A percentile compares a stretch with the other conserved stretches of the same genome.
Conservation (phyloP, 768 basidiomycete species). For the Symmetrospora coprosmae region DNA sequence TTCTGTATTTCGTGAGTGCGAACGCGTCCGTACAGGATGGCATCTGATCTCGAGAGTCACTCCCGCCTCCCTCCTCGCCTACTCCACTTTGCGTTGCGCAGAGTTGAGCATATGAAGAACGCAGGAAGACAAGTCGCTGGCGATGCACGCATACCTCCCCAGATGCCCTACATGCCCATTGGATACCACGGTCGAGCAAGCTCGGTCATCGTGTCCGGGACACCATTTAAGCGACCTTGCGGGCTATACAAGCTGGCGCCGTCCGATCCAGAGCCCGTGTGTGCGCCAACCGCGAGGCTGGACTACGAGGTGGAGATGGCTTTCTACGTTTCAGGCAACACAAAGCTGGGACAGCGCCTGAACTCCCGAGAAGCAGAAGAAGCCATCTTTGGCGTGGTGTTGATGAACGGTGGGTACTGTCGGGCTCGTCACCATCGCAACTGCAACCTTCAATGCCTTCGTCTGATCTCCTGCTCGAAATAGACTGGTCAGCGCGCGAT, state of each 20-base stretch:
- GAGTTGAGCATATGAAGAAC: conserved; percentile 19
- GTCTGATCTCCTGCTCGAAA: conserved; percentile 23
- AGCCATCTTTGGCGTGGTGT: conserved; percentile 20
- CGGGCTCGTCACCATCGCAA: neutral
- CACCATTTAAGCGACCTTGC: conserved; percentile 4
- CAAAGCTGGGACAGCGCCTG: conserved; percentile 20
- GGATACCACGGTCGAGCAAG: conserved; percentile 27
- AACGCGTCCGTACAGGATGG: neutral
- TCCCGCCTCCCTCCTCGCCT: conserved; percentile 1
- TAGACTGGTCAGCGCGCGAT: conserved; percentile 28
- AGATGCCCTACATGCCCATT: conserved; percentile 25
- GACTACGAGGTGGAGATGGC: conserved; percentile 28
- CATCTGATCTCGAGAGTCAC: neutral
- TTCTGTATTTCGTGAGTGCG: conserved; percentile 12
- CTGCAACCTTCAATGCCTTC: too few relatives aligned
- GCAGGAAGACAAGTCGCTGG: conserved; percentile 19
- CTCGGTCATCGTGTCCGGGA: conserved; percentile 22
- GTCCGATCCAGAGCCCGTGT: neutral
- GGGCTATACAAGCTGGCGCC: neutral
- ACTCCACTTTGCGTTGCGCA: neutral
- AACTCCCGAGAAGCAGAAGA: conserved; percentile 16
- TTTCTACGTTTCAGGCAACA: conserved; percentile 18
- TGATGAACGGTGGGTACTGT: conserved; percentile 1
- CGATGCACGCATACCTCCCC: conserved; percentile 19
- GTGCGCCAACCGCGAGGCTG: conserved; percentile 21